Base-by-base conservation (phyloP, 108 stramenopile genomes). In the Conticribra guillardii region DNA sequence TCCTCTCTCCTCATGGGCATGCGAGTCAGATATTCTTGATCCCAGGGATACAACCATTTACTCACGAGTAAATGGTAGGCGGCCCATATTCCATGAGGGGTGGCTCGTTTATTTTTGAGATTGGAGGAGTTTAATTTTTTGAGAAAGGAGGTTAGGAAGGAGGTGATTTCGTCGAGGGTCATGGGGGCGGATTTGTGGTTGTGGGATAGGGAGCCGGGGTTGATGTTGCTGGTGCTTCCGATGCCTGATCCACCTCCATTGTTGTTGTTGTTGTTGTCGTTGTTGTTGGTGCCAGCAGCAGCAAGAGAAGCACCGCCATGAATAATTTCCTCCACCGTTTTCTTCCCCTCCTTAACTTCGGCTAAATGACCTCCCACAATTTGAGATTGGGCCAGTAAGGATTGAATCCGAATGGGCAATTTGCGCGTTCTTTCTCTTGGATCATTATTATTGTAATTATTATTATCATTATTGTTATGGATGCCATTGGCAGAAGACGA, bases 1-100 rank as follows among this genome's bases (percentile, higher is more conserved):
- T 92, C 94, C 34, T 90, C 78, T 53, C 89, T 76, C 32, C 93
- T 83, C 0, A 67, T 64, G 11, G 90, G 93, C 89, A 91, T 89
- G 9, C 92, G 68, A n/a, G 61, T 52, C 50, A 93, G 59, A 58
- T 91, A 91, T 31, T 89, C 80, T 15, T 84, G 85, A 69, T 93
- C 92, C 92, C 92, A 93, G 4, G 86, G 85, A 73, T 87, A 93
- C 46, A 91, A 56, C 28, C 85, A 85, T 30, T 91, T 89, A 29
- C 87, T 87, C 15, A 85, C 80, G 54, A 91, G 72, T 48, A 89
- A 88, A 70, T 91, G 89, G 73, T 94, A 91, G 9, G 87, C 90
- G 30, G 85, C 79, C 93, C 93, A 94, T 57, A 94, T 88, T 0
- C 82, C 89, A 62, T 88, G 84, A 55, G 61, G 85, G 8, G 85